phyloP scores from a whole-genome alignment of 192 early-diverging fungal genomes.

The Coemansia umbellata region DNA sequence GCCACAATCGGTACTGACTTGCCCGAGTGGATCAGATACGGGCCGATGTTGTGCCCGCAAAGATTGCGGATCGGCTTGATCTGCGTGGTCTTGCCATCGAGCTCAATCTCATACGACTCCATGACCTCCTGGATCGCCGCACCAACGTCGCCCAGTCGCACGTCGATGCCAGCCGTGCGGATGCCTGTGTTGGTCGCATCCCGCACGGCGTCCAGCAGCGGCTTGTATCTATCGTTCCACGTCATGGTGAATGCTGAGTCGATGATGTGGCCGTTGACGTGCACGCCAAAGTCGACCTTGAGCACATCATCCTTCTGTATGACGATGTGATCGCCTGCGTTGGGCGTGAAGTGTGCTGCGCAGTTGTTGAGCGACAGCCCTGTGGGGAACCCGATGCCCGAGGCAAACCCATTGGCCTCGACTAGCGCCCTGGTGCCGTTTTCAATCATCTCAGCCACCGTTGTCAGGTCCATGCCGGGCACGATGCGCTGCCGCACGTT shows the following conservation, averaged over 20 bases:
- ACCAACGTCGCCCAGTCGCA: slow-evolving; percentile 89
- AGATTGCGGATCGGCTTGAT: slow-evolving; percentile 95
- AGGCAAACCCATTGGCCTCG: slow-evolving; percentile 79
- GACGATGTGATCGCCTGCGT: slow-evolving; percentile 92
- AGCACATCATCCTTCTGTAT: slow-evolving; percentile 85
- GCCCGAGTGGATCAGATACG: slow-evolving; percentile 88
- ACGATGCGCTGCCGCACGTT: slow-evolving; percentile 79
- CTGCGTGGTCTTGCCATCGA: slow-evolving; percentile 86
- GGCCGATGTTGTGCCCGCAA: slow-evolving; percentile 91
- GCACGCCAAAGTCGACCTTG: slow-evolving; percentile 96
- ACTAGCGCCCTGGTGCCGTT: slow-evolving; percentile 87
- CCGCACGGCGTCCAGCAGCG: slow-evolving; percentile 79
- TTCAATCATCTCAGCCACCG: slow-evolving; percentile 89
- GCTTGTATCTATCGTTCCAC: slow-evolving; percentile 89
- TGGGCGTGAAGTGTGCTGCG: slow-evolving; percentile 97
- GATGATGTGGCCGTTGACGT: slow-evolving; percentile 89
- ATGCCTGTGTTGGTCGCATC: slow-evolving; percentile 97
- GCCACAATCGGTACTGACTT: slow-evolving; percentile 96
- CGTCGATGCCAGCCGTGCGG: slow-evolving; percentile 94
- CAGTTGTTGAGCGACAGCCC: slow-evolving; percentile 91
- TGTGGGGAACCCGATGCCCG: slow-evolving; percentile 93
- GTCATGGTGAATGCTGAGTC: slow-evolving; percentile 92
- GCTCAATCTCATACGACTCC: slow-evolving; percentile 95
- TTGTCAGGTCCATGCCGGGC: slow-evolving; percentile 94
- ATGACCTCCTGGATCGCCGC: slow-evolving; percentile 96